Base-by-base conservation (phyloP, 345 rosid genomes). In the Orychophragmus violaceus region DNA sequence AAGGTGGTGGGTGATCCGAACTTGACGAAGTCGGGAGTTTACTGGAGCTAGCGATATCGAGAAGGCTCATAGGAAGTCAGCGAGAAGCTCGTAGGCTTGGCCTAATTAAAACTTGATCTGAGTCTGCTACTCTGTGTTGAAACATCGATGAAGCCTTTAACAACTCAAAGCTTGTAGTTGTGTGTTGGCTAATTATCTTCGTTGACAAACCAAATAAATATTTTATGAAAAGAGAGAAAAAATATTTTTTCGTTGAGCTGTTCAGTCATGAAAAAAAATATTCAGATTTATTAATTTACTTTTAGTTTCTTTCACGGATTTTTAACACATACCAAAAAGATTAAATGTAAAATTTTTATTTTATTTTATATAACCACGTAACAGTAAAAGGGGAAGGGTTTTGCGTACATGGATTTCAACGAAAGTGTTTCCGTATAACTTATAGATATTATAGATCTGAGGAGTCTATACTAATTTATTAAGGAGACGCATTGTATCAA, bases 11-110 rank as follows among this genome's bases (percentile, higher is more conserved):
- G 89, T 22, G 93, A 89, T 8, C 96, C 95, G 16, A 83, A 87
- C 83, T 76, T 92, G 88, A 86, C 89, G 7, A 92, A 89, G 67
- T 92, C 95, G 0, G 95, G 95, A 28, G 98, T 87, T n/a, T 89
- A 92, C 81, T 89, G 96, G 98, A 89, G 93, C 83, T 11, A 89
- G 98, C 50, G 84, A 91, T 12, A 69, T 36, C 2, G 90, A 84
- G 5, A 91, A 91, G 74, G 98, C 96, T 24, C 84, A 85, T 28
- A 89, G 81, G 98, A 91, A 64, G 36, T 84, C 23, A 91, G 95
- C 28, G 95, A 91, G 96, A 91, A 87, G 70, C 98, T 89, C 18
- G 92, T 91, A 18, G 96, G 96, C 25, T 69, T 87, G 83, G 93
- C 96, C 62, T 84, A n/a, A n/a, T n/a, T n/a, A 79, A 77, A 12